phyloP scores from a whole-genome alignment of 352 stramenopile genomes.

The Plasmopara muralis region DNA sequence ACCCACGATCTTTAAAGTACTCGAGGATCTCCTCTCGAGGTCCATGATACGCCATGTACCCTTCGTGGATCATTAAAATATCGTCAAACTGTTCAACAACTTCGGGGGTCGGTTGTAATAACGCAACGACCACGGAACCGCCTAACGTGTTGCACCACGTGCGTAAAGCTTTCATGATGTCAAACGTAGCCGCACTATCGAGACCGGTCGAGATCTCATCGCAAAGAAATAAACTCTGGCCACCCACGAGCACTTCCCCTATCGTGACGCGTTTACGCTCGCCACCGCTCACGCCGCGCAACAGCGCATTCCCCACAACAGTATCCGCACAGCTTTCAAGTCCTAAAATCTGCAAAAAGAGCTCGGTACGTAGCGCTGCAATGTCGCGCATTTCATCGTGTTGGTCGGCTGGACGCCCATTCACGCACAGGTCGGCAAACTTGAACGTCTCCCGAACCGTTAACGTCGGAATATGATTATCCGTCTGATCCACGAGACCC shows the following conservation, averaged over 20 bases:
- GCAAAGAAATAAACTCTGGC: constrained; percentile 59
- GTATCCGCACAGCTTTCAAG: constrained; percentile 86
- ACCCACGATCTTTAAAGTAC: constrained; percentile 84
- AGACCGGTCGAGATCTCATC: constrained; percentile 68
- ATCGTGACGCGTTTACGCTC: constrained; percentile 84
- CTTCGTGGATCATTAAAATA: constrained; percentile 90
- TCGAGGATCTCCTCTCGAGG: constrained; percentile 48
- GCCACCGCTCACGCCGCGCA: constrained; percentile 87
- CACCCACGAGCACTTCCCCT: constrained; percentile 40
- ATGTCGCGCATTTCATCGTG: constrained; percentile 67
- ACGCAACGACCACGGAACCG: constrained; percentile 29
- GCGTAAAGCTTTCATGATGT: constrained; percentile 48
- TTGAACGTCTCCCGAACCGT: constrained; percentile 26
- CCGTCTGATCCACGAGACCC: constrained; percentile 43
- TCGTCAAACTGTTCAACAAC: constrained; percentile 94
- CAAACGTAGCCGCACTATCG: constrained; percentile 48
- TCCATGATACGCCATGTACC: constrained; percentile 91
- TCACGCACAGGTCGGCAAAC: constrained; percentile 29
- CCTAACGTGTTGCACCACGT: constrained; percentile 33
- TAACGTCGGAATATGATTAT: constrained; percentile 25
- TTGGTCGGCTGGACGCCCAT: constrained; percentile 38
- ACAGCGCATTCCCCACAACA: constrained; percentile 83
- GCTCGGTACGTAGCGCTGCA: constrained; percentile 49
- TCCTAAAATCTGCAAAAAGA: constrained; percentile 76
- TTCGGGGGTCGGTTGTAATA: constrained; percentile 72